Base-by-base conservation (phyloP, 768 basidiomycete genomes). In the Hemileccinum rubropunctum region DNA sequence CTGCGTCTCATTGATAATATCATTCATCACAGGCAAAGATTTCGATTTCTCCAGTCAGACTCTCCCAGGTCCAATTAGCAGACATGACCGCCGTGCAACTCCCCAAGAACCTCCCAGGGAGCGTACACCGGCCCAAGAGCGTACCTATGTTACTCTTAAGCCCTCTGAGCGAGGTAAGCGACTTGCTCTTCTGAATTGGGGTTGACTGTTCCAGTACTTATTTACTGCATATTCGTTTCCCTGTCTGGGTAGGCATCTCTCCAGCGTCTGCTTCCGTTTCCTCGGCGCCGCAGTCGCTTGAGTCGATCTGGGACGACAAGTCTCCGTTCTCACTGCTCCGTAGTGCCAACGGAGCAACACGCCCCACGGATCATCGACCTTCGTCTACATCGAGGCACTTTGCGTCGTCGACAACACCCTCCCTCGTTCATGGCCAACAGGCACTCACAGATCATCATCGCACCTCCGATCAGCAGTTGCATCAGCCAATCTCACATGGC, bases 231-330 rank as follows among this genome's bases (percentile, higher is more conserved):
- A 53, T 43, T 62, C 57, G 30, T 50, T 42, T 46, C 42, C 56
- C 37, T 37, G 34, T 43, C 10, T 15, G 56, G 36, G 21, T 43
- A 63, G 67, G 56, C 38, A 56, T 62, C 20, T 61, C 65, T 50
- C 60, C 69, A 74, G 73, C 70, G 57, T 71, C 71, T 54, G 61
- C 74, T 43, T 38, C 53, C n/a, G 30, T 39, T 0, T 39, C 51
- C 26, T 45, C 54, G 10, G 49, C n/a, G 14, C 64, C 67, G 8
- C 70, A 76, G 35, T 82, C 83, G 17, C 72, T 86, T 33, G 86
- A 89, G 58, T 80, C 87, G 13, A 82, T 90, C 60, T 91, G 89
- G 89, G 84, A 88, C 46, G 84, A 91, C 72, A 86, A 79, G 64
- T 88, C 88, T 11, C 80, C 81, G 0, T 86, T 88, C 62, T 86